Percentiles rank a stretch among this genome's conserved stretches.
phyloP scores from a whole-genome alignment of 495 filamentous ascomycete species.

The Talaromyces trachyspermus region DNA sequence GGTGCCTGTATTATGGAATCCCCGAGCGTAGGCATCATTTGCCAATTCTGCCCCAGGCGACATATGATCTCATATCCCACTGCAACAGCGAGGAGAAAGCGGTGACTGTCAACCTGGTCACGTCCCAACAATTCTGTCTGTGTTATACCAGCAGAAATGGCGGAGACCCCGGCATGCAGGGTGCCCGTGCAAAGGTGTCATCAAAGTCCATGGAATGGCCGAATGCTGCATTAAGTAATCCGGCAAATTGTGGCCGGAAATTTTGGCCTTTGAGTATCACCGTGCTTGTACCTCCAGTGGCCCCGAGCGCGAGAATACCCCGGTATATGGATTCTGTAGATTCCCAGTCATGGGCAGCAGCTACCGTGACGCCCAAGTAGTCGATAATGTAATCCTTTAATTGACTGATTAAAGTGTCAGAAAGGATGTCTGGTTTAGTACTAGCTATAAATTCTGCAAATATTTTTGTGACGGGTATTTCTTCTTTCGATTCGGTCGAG shows the following conservation, averaged over 20 bases:
- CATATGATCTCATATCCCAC: conserved; percentile 1
- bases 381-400: conserved; percentile 3
- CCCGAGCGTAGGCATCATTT: neutral
- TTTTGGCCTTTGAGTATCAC: neutral
- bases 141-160: conserved; percentile 1
- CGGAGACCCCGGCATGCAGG: conserved; percentile 1
- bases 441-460: neutral
- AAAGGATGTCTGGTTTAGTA: neutral
- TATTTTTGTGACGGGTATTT: conserved; percentile 1
- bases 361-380: conserved; percentile 1
- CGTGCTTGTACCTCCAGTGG: neutral
- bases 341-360: neutral
- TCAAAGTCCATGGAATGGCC: conserved; percentile 2
- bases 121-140: conserved; percentile 1
- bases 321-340: neutral
- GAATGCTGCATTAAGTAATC: neutral
- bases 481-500: neutral
- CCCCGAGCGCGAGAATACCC: conserved; percentile 2
- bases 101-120: neutral
- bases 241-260: conserved; percentile 2
- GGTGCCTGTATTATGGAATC: conserved; percentile 3
- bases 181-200: conserved; percentile 1
- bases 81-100: neutral
- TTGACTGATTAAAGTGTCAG: neutral
- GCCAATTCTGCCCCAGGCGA: neutral